phyloP scores from a whole-genome alignment of 2,329 filamentous ascomycete genomes.

The Ophiocordyceps polyrhachis-furcata region DNA sequence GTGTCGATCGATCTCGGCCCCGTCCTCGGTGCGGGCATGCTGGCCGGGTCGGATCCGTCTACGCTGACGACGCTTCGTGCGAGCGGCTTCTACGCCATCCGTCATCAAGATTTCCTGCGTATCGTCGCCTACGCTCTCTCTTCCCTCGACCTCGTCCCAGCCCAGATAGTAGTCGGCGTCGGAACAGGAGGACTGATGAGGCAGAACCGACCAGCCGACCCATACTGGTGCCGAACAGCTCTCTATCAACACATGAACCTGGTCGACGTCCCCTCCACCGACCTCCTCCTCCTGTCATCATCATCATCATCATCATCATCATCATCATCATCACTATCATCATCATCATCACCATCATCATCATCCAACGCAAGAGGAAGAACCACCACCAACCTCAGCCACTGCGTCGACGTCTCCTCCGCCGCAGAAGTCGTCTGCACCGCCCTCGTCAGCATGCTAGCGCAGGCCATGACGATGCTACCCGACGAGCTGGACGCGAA shows the following conservation, averaged over 20 bases:
- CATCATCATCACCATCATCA: background rate
- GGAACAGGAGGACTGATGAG: conserved; percentile 33
- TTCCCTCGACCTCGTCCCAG: conserved; percentile 13
- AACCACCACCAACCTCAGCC: conserved; percentile 14
- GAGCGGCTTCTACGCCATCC: conserved; percentile 34
- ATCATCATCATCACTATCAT: background rate
- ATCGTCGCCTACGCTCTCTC: conserved; percentile 28
- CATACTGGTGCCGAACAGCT: conserved; percentile 33
- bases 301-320: background rate
- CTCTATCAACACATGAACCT: conserved; percentile 29
- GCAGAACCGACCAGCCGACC: conserved; percentile 32
- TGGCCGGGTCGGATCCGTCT: conserved; percentile 16
- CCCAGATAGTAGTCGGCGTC: conserved; percentile 31
- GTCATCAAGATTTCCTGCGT: conserved; percentile 28
- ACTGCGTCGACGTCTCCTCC: conserved; percentile 9
- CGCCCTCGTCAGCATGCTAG: conserved; percentile 21
- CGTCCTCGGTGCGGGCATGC: conserved; percentile 34
- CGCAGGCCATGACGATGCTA: conserved; percentile 25
- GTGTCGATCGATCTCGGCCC: conserved; percentile 28
- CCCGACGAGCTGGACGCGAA: conserved; percentile 24
- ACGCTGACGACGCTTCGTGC: conserved; percentile 28
- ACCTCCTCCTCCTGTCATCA: conserved; percentile 5
- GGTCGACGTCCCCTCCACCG: conserved; percentile 22
- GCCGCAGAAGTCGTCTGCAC: conserved; percentile 16
- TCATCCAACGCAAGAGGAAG: conserved; percentile 2